These are phyloP conservation scores for Ettlia oleoabundans DNA, from an alignment of 139 green algal genomes.

Conservation along the genomic window DNA sequence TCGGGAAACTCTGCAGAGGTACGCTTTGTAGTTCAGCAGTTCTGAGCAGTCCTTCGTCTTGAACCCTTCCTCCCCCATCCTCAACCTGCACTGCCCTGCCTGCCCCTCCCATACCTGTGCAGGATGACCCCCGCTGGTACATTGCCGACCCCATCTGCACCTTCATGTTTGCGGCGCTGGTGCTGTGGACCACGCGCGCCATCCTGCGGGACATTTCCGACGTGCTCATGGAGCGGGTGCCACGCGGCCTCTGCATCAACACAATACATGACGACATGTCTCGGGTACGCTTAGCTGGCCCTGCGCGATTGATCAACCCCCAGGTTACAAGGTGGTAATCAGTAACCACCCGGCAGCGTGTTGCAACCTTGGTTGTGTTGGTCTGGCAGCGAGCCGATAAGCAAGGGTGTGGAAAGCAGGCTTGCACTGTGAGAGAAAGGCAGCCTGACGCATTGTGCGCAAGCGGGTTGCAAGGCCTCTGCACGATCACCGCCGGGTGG, in stretches of 20 bases:
- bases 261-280: conserved; percentile 35
- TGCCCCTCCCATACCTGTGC: neutral
- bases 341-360: too few relatives aligned
- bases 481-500: too few relatives aligned
- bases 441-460: too few relatives aligned
- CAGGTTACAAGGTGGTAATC: too few relatives aligned
- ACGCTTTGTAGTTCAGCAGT: too few relatives aligned
- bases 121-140: conserved; percentile 68
- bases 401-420: too few relatives aligned
- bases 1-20: too few relatives aligned
- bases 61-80: neutral
- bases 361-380: too few relatives aligned
- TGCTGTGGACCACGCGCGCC: conserved; percentile 82
- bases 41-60: too few relatives aligned
- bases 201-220: conserved; percentile 90
- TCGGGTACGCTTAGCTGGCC: neutral
- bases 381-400: too few relatives aligned
- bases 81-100: neutral
- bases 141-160: conserved; percentile 92
- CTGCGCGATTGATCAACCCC: neutral
- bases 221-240: conserved; percentile 93
- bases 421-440: too few relatives aligned
- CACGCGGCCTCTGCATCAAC: conserved; percentile 61
- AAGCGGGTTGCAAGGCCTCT: too few relatives aligned
- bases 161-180: conserved; percentile 90